A percentile compares a stretch with the other conserved stretches of the same genome.
Evolutionary conservation across 129 eudicot species (phyloP).

Genomic region (Chrysanthemum seticuspe): DNA sequence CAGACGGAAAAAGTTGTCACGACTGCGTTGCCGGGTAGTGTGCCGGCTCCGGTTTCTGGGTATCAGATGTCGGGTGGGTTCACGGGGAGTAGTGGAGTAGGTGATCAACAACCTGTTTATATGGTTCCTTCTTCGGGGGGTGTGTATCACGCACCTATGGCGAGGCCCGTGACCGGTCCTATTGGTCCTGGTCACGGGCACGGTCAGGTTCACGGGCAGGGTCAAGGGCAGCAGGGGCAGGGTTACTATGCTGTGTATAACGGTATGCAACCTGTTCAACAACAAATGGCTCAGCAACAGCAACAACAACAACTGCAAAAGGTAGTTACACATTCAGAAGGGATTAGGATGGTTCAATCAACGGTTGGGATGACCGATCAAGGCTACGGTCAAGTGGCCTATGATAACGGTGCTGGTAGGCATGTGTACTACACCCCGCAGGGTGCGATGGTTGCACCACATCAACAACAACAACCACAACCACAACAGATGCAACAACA

Average conservation of each 20-base stretch:
- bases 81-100: slow-evolving; percentile 22
- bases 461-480: slow-evolving; percentile 26
- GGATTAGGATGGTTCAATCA: slow-evolving; percentile 48
- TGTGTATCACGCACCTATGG: slow-evolving; percentile 68
- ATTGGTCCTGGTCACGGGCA: slow-evolving; percentile 25
- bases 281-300: slow-evolving; percentile 34
- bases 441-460: slow-evolving; percentile 44
- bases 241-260: slow-evolving; percentile 75
- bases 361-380: slow-evolving; percentile 48
- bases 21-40: slow-evolving; percentile 37
- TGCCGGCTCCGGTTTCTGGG: slow-evolving; percentile 35
- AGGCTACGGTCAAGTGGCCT: slow-evolving; percentile 61
- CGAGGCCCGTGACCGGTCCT: slow-evolving; percentile 56
- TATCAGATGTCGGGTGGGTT: slow-evolving; percentile 65
- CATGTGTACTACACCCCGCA: slow-evolving; percentile 67
- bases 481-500: slow-evolving; percentile 16
- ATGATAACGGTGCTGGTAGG: slow-evolving; percentile 62
- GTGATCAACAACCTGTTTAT: slow-evolving; percentile 69
- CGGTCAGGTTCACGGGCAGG: slow-evolving; percentile 29
- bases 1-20: slow-evolving; percentile 43
- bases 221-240: slow-evolving; percentile 38
- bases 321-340: slow-evolving; percentile 48
- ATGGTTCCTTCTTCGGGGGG: slow-evolving; percentile 53
- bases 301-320: slow-evolving; percentile 23
- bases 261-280: slow-evolving; percentile 35